phyloP scores from a whole-genome alignment of 148 eudicot species.

The Silene latifolia region DNA sequence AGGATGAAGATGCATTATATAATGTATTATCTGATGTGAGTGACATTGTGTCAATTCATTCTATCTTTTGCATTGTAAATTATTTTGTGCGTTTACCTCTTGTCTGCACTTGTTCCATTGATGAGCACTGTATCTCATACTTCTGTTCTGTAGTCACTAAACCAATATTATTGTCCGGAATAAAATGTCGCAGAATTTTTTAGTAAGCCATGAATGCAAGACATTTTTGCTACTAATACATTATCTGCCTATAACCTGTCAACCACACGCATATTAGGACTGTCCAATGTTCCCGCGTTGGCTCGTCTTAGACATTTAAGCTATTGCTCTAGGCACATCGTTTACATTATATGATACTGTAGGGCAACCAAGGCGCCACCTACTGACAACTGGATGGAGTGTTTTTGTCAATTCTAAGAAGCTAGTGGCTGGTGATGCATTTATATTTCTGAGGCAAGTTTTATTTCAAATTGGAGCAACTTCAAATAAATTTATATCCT shows the following conservation, averaged over 20 bases:
- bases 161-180: background rate
- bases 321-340: slow-evolving; percentile 9
- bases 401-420: slow-evolving; percentile 94
- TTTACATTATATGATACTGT: slow-evolving; percentile 22
- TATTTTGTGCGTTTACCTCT: background rate
- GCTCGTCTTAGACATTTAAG: background rate
- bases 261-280: background rate
- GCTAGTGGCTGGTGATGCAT: slow-evolving; percentile 93
- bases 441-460: slow-evolving; percentile 77
- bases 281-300: background rate
- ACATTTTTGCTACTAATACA: background rate
- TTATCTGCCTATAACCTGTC: background rate
- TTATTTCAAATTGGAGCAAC: background rate
- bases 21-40: background rate
- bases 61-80: background rate
- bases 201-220: background rate
- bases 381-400: slow-evolving; percentile 98
- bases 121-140: background rate
- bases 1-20: background rate
- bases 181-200: background rate
- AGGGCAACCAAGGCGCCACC: slow-evolving; percentile 98
- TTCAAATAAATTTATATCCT: background rate
- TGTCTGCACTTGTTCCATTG: background rate
- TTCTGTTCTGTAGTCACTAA: background rate
- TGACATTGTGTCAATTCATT: background rate